These are phyloP conservation scores for Paramecium tetraurelia DNA, from an alignment of 73 alveolate species.

Conservation along the genomic window DNA sequence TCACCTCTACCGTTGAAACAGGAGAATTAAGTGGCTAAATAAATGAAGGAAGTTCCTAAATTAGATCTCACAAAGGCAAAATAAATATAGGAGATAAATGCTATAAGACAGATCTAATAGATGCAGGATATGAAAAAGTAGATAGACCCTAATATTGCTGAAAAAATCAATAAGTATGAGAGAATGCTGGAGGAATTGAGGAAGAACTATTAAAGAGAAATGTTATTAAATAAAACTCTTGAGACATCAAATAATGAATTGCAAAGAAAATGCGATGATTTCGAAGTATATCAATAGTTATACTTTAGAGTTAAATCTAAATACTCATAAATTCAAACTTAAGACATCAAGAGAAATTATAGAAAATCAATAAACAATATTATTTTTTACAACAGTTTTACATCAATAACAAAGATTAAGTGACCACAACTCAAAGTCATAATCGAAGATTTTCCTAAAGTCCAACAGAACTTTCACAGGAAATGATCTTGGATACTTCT, in stretches of 20 bases:
- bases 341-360: not conserved
- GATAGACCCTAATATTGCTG: not conserved
- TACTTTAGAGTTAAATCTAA: not conserved
- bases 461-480: slow-evolving; percentile 10
- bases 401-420: not conserved
- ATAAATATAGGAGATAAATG: slow-evolving; percentile 37
- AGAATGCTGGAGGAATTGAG: not conserved
- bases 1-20: slow-evolving; percentile 8
- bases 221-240: not conserved
- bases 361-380: slow-evolving; percentile 31
- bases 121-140: not conserved
- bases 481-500: not conserved
- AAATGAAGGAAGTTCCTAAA: slow-evolving; percentile 14
- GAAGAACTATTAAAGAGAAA: slow-evolving; percentile 39
- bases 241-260: not conserved
- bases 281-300: not conserved
- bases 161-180: not conserved
- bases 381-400: slow-evolving; percentile 7
- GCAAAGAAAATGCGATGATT: not conserved
- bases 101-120: slow-evolving; percentile 7
- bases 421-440: not conserved
- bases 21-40: not conserved
- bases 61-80: slow-evolving; percentile 25
- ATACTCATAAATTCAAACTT: not conserved
- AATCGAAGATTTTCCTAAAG: not conserved